phyloP scores from a whole-genome alignment of 2,329 filamentous ascomycete genomes.

The Fusarium oligoseptatum region DNA sequence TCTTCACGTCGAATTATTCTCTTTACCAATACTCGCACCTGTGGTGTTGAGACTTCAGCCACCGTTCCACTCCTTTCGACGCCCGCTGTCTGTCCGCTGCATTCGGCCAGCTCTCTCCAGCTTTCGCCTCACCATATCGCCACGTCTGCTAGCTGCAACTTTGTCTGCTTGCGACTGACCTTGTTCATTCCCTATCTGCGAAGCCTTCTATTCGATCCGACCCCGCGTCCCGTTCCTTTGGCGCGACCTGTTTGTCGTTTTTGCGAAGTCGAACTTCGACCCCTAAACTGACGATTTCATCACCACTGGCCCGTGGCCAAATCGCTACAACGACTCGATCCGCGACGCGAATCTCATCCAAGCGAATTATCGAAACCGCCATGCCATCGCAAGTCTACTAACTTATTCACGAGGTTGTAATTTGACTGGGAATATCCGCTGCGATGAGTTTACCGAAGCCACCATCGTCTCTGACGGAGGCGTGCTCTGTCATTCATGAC shows the following conservation, averaged over 20 bases:
- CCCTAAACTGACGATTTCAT: slow-evolving; percentile 7
- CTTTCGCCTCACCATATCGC: slow-evolving; percentile 30
- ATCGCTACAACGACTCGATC: slow-evolving; percentile 11
- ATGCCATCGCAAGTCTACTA: slow-evolving; percentile 44
- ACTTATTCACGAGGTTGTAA: slow-evolving; percentile 30
- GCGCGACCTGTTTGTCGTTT: slow-evolving; percentile 5
- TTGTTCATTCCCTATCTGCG: slow-evolving; percentile 31
- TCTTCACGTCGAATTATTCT: slow-evolving; percentile 17
- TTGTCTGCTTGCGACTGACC: slow-evolving; percentile 35
- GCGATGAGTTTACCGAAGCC: slow-evolving; percentile 81
- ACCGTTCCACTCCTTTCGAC: slow-evolving; percentile 41
- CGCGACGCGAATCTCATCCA: slow-evolving; percentile 30
- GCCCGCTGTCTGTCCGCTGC: slow-evolving; percentile 37
- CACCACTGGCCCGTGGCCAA: slow-evolving; percentile 15
- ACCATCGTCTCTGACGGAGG: slow-evolving; percentile 75
- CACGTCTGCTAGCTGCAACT: slow-evolving; percentile 36
- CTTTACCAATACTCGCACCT: slow-evolving; percentile 41
- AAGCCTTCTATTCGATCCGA: slow-evolving; percentile 29
- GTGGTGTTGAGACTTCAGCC: slow-evolving; percentile 45
- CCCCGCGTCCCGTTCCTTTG: slow-evolving; percentile 10
- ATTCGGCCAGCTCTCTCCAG: slow-evolving; percentile 42
- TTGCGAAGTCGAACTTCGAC: slow-evolving; percentile 23
- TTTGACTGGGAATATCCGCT: slow-evolving; percentile 28
- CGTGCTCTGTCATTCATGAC: slow-evolving; percentile 85
- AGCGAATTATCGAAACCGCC: slow-evolving; percentile 33